A percentile compares a stretch with the other conserved stretches of the same genome.
Evolutionary conservation across 2,329 filamentous ascomycete species (phyloP).

Genomic region (Talaromyces sp.): DNA sequence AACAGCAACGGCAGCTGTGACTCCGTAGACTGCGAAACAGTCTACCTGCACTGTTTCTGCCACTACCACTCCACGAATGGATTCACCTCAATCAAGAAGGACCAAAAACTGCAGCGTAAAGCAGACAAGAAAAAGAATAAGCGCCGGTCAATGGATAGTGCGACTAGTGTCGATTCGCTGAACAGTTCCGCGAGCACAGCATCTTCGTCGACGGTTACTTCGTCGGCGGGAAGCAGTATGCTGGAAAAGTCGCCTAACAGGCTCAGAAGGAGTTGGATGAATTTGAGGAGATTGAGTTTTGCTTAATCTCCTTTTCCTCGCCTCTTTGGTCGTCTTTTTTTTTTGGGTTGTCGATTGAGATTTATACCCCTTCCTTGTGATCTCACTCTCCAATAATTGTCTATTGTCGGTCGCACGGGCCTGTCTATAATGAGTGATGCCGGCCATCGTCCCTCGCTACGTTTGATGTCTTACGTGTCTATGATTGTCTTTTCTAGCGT

Average conservation of each 20-base stretch:
- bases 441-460: conserved; percentile 5
- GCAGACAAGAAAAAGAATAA: conserved; percentile 23
- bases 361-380: conserved; percentile 1
- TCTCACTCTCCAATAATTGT: background rate
- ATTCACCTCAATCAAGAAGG: conserved; percentile 35
- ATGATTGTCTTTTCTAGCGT: conserved; percentile 8
- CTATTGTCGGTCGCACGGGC: conserved; percentile 4
- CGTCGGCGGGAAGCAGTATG: conserved; percentile 4
- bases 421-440: background rate
- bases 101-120: conserved; percentile 20
- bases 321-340: background rate
- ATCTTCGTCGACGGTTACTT: background rate
- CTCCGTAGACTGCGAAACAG: conserved; percentile 35
- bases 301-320: background rate
- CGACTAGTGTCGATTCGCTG: conserved; percentile 1
- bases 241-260: conserved; percentile 2
- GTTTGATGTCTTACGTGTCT: background rate
- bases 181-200: background rate
- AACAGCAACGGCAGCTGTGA: conserved; percentile 25
- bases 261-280: conserved; percentile 9
- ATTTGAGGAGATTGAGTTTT: conserved; percentile 17
- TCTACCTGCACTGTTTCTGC: conserved; percentile 43
- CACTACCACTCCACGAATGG: conserved; percentile 34
- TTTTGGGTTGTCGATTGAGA: background rate
- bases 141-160: conserved; percentile 12